phyloP scores from a whole-genome alignment of 2,329 filamentous ascomycete species.

The Dactylellina drechsleri region DNA sequence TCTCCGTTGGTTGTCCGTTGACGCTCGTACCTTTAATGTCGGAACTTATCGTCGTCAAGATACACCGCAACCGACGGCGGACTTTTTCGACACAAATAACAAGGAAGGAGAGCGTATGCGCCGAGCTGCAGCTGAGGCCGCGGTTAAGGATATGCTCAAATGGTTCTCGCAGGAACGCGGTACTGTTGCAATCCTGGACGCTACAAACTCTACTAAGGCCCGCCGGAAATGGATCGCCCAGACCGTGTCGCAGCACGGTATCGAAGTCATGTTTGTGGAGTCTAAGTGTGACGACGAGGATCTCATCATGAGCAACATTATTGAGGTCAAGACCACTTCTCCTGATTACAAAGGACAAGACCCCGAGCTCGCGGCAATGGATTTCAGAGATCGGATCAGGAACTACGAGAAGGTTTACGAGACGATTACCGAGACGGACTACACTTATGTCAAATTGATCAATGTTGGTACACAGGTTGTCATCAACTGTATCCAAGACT shows the following conservation, averaged over 20 bases:
- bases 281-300: constrained; percentile 96
- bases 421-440: constrained; percentile 83
- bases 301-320: constrained; percentile 97
- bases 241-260: constrained; percentile 75
- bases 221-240: constrained; percentile 92
- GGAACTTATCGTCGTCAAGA: constrained; percentile 91
- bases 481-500: constrained; percentile 97
- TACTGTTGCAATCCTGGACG: constrained; percentile 91
- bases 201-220: constrained; percentile 93
- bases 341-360: constrained; percentile 96
- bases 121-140: constrained; percentile 87
- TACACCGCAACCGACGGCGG: constrained; percentile 88
- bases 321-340: constrained; percentile 95
- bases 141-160: constrained; percentile 89
- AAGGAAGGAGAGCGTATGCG: constrained; percentile 88
- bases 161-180: constrained; percentile 85
- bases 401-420: constrained; percentile 98
- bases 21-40: constrained; percentile 95
- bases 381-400: constrained; percentile 92
- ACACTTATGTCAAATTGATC: constrained; percentile 97
- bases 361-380: constrained; percentile 85
- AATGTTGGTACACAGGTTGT: constrained; percentile 95
- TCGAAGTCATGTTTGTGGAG: constrained; percentile 95
- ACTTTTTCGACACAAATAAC: constrained; percentile 95
- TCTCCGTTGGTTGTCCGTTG: constrained; percentile 94